Evolutionary conservation across 345 rosid genomes (phyloP).

Genomic region (Boechera divaricarpa): DNA sequence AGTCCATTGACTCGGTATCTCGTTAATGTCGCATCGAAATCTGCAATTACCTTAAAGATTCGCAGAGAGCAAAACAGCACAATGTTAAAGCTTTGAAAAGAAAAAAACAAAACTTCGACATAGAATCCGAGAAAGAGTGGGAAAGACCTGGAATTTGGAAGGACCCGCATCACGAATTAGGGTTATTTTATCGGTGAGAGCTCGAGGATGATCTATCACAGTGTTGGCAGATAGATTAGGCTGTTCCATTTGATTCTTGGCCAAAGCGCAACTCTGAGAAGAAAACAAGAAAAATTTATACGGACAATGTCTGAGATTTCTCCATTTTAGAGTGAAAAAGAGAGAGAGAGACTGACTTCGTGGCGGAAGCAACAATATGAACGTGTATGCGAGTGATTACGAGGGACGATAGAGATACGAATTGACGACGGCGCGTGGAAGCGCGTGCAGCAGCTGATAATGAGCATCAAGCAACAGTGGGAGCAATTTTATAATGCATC

Average conservation of each 20-base stretch:
- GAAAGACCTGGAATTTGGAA: slow-evolving; percentile 76
- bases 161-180: slow-evolving; percentile 71
- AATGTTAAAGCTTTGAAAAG: not conserved
- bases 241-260: slow-evolving; percentile 43
- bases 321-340: not conserved
- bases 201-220: slow-evolving; percentile 51
- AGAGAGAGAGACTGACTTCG: slow-evolving; percentile 12
- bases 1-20: slow-evolving; percentile 62
- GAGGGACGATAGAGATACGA: slow-evolving; percentile 14
- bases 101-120: slow-evolving; percentile 29
- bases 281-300: not conserved
- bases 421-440: slow-evolving; percentile 37
- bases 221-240: slow-evolving; percentile 45
- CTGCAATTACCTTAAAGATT: slow-evolving; percentile 57
- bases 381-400: not conserved
- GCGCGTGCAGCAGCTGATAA: slow-evolving; percentile 19
- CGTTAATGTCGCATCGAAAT: slow-evolving; percentile 88
- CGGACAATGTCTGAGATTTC: not conserved
- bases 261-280: slow-evolving; percentile 33
- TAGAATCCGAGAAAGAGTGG: slow-evolving; percentile 33
- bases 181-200: slow-evolving; percentile 54
- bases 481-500: not conserved
- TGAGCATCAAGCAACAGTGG: slow-evolving; percentile 8
- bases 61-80: slow-evolving; percentile 13
- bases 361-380: slow-evolving; percentile 11